These are phyloP conservation scores for Leucocoprinus leucothites DNA, from an alignment of 768 basidiomycete genomes.

Conservation along the genomic window DNA sequence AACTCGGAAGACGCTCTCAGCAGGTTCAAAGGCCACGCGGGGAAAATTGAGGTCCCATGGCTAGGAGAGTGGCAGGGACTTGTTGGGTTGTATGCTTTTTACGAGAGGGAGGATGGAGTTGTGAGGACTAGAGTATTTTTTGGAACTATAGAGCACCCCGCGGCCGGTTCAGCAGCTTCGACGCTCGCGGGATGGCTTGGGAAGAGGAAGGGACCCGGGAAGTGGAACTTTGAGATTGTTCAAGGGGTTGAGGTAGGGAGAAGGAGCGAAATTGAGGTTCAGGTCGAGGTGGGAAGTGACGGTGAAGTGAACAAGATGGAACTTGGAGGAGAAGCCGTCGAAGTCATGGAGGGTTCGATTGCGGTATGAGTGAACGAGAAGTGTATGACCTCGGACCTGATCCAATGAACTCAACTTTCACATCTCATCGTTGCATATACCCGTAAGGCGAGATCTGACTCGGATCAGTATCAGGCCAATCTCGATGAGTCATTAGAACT, in stretches of 20 bases:
- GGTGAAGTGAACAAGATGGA: constrained; percentile 31
- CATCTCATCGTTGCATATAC: too few species aligned
- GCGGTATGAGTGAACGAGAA: background rate
- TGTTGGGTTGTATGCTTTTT: constrained; percentile 35
- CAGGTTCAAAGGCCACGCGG: constrained; percentile 25
- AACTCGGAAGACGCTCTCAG: constrained; percentile 35
- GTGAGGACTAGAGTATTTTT: constrained; percentile 41
- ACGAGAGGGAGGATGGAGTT: constrained; percentile 27
- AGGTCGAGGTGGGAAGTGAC: constrained; percentile 29
- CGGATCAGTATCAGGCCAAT: too few species aligned
- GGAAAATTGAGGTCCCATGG: constrained; percentile 22
- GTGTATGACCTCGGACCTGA: too few species aligned
- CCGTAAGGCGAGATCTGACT: too few species aligned
- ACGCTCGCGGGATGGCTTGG: constrained; percentile 40
- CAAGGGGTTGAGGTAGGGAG: constrained; percentile 48
- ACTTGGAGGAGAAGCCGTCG: constrained; percentile 36
- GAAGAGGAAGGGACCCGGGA: constrained; percentile 30
- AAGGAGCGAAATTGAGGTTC: constrained; percentile 37
- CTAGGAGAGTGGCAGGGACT: constrained; percentile 39
- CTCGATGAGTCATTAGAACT: too few species aligned
- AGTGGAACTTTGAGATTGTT: constrained; percentile 31
- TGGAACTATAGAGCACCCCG: constrained; percentile 39
- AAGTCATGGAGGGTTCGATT: constrained; percentile 36
- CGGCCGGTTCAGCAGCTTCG: constrained; percentile 44
- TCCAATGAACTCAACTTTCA: too few species aligned